A percentile compares a stretch with the other conserved stretches of the same genome.
phyloP scores from a whole-genome alignment of 192 early-diverging fungal species.

The Podochytrium sp. region DNA sequence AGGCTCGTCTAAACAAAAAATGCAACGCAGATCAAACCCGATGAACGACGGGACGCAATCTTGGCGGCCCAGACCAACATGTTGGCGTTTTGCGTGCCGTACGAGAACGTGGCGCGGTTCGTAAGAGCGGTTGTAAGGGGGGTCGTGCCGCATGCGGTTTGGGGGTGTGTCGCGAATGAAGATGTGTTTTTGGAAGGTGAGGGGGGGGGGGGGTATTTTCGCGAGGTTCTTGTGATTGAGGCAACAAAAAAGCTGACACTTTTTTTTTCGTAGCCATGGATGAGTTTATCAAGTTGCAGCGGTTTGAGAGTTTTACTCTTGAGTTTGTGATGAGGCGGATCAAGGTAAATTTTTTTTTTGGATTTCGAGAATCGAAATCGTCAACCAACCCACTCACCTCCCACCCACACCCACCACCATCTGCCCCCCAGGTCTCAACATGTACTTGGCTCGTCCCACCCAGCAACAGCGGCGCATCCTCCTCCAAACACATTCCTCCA shows the following conservation, averaged over 20 bases:
- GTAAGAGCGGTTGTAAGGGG: conserved; percentile 26
- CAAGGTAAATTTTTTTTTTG: conserved; percentile 40
- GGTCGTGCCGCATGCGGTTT: conserved; percentile 66
- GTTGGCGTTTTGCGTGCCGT: conserved; percentile 9
- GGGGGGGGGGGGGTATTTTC: not conserved
- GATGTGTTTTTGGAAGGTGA: conserved; percentile 54
- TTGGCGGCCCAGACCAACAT: not conserved
- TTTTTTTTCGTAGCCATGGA: conserved; percentile 47
- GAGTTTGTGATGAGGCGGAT: conserved; percentile 59
- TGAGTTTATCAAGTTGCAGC: conserved; percentile 56
- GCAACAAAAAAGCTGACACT: not conserved
- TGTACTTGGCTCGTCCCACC: conserved; percentile 21
- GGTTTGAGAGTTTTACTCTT: conserved; percentile 65
- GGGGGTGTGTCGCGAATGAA: conserved; percentile 65
- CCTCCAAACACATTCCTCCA: conserved; percentile 40
- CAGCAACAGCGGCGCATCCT: not conserved
- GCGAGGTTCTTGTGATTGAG: not conserved
- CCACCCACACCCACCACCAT: not conserved
- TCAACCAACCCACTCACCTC: not conserved
- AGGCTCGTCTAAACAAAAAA: not conserved
- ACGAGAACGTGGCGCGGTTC: conserved; percentile 24
- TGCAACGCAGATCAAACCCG: not conserved
- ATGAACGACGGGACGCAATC: not conserved
- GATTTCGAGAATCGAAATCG: not conserved
- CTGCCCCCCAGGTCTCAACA: not conserved